Evolutionary conservation across 345 rosid genomes (phyloP).

Genomic region (Citrus maxima): DNA sequence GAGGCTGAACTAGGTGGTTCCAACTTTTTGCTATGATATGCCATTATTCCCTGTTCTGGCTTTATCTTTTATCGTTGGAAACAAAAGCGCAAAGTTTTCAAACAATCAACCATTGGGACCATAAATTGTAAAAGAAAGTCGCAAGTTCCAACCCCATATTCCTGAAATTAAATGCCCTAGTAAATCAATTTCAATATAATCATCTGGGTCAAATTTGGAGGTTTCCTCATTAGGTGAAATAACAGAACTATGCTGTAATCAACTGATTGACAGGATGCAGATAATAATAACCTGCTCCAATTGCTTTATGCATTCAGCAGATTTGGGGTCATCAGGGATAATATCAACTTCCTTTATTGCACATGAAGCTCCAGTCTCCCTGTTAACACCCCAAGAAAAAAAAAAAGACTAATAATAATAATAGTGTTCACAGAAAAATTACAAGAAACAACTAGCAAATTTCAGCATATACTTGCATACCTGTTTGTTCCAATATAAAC

Average conservation of each 20-base stretch:
- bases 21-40: background rate
- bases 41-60: background rate
- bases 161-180: background rate
- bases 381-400: slow-evolving; percentile 13
- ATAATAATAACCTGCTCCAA: slow-evolving; percentile 55
- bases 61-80: background rate
- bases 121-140: background rate
- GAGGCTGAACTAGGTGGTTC: background rate
- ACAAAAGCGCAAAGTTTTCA: background rate
- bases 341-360: slow-evolving; percentile 72
- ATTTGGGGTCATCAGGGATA: slow-evolving; percentile 56
- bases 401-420: background rate
- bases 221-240: background rate
- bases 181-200: background rate
- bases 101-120: background rate
- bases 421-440: background rate
- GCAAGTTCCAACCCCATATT: background rate
- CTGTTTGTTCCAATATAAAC: slow-evolving; percentile 57
- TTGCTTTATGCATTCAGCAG: slow-evolving; percentile 62
- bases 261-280: background rate
- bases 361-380: slow-evolving; percentile 73
- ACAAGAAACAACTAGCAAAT: background rate
- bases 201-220: slow-evolving; percentile 2
- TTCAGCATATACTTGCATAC: slow-evolving; percentile 29
- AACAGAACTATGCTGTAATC: background rate